Conservation (phyloP, 2,329 filamentous ascomycete species). For the Arthrobotrys iridis region DNA sequence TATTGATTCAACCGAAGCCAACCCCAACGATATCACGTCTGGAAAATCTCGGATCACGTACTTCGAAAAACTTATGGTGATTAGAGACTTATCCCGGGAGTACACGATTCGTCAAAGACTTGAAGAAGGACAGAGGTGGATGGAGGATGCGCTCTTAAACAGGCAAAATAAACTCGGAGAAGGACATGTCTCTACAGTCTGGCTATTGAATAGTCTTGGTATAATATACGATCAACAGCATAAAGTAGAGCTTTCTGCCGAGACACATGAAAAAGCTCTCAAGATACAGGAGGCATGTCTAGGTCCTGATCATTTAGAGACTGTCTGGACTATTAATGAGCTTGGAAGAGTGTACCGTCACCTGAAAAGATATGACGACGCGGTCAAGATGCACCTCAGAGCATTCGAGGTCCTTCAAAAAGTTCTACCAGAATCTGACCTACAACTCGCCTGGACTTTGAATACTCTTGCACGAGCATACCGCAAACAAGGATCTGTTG, state of each 20-base stretch:
- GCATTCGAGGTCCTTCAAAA: slow-evolving; percentile 22
- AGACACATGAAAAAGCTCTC: slow-evolving; percentile 45
- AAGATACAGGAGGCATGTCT: slow-evolving; percentile 18
- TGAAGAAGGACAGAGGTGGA: slow-evolving; percentile 30
- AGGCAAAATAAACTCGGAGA: slow-evolving; percentile 4
- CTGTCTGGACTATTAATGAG: slow-evolving; percentile 53
- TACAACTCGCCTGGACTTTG: slow-evolving; percentile 53
- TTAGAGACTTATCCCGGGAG: slow-evolving; percentile 53
- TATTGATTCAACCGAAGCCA: slow-evolving; percentile 23
- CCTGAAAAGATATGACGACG: slow-evolving; percentile 26
- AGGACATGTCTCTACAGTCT: slow-evolving; percentile 29
- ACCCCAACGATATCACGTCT: background rate
- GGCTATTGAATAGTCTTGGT: slow-evolving; percentile 54
- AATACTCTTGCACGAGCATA: slow-evolving; percentile 51
- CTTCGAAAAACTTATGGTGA: slow-evolving; percentile 53
- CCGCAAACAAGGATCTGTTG: slow-evolving; percentile 39
- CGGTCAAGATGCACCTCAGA: slow-evolving; percentile 42
- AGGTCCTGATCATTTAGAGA: slow-evolving; percentile 27
- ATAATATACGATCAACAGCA: slow-evolving; percentile 54
- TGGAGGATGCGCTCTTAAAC: slow-evolving; percentile 29
- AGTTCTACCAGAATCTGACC: slow-evolving; percentile 14
- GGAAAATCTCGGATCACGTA: slow-evolving; percentile 33
- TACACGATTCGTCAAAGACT: slow-evolving; percentile 42
- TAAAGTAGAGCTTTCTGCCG: slow-evolving; percentile 24
- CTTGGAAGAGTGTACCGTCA: slow-evolving; percentile 54